Evolutionary conservation across 202 grass and related monocot species (phyloP), one percentile per base, ranked within the genome.

Genomic region (Digitaria exilis): DNA sequence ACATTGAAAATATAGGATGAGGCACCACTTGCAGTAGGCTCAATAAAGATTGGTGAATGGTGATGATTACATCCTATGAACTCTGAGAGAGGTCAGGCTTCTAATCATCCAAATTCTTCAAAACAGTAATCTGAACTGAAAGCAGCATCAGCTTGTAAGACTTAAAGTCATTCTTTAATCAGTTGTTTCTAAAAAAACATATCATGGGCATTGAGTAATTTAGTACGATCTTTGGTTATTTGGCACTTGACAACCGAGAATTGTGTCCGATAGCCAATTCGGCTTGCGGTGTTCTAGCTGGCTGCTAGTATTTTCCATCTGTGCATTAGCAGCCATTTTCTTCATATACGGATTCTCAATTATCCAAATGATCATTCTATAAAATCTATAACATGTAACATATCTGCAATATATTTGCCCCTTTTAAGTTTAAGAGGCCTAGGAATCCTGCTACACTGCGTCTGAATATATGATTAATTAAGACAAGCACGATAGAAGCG

Each of bases 81-180:
- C n/a, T n/a, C 51, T 54, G 19, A 54, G 51, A n/a, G n/a, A n/a
- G n/a, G 19, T 57, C 48, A 58, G 21, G 9, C 19, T 68, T 21
- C n/a, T 57, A 9, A 70, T 30, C 9, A 69, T 12, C 9, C 17
- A 46, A 62, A 45, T 22, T 61, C 24, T 64, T 78, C 6, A 64
- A 62, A 46, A 80, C 51, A 80, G 3, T 65, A n/a, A 86, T 30
- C 22, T 78, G 16, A 48, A 41, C 58, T 44, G 32, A 73, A 65
- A 86, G 56, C 6, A 73, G 2, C 48, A 48, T 80, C 41, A 52
- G 52, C 30, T 48, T 37, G 5, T 48, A 44, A 44, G 19, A 77
- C 29, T 22, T 7, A 13, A n/a, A 51, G 8, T 54, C 43, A 1
- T 34, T 30, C 29, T 68, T 37, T 59, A n/a, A 81, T 49, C 12